Evolutionary conservation across 805 yeast genomes (phyloP).

Genomic region (Metschnikowia sp.): DNA sequence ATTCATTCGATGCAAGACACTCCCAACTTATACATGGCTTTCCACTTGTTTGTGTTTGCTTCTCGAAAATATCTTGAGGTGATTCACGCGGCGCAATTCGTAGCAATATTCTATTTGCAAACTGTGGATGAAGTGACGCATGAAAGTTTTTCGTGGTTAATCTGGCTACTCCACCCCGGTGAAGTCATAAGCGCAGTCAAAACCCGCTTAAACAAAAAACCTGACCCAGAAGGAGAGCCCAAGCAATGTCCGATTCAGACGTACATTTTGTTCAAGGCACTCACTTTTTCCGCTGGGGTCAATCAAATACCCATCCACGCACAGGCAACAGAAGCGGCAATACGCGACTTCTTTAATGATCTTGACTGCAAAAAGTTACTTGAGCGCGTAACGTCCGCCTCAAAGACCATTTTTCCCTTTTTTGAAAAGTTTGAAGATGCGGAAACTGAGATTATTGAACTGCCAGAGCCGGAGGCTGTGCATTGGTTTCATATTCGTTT

Average conservation of each 20-base stretch:
- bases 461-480: background rate
- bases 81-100: background rate
- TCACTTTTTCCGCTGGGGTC: constrained; percentile 1
- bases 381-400: background rate
- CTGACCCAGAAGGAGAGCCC: background rate
- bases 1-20: background rate
- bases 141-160: background rate
- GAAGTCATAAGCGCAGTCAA: background rate
- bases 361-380: background rate
- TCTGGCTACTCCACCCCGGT: constrained; percentile 5
- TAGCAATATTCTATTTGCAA: constrained; percentile 1
- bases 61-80: constrained; percentile 1
- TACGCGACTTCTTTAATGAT: background rate
- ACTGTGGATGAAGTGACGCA: constrained; percentile 3
- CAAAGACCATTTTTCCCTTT: background rate
- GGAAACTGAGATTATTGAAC: background rate
- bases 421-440: background rate
- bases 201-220: background rate
- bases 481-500: constrained; percentile 1
- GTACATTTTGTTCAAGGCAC: background rate
- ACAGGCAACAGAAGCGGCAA: constrained; percentile 3
- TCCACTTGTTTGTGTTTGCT: constrained; percentile 1
- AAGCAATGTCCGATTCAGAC: background rate
- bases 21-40: background rate
- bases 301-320: constrained; percentile 3